These are phyloP conservation scores for Ustilago bromivora DNA, from an alignment of 1,284 basidiomycete genomes.

Conservation along the genomic window DNA sequence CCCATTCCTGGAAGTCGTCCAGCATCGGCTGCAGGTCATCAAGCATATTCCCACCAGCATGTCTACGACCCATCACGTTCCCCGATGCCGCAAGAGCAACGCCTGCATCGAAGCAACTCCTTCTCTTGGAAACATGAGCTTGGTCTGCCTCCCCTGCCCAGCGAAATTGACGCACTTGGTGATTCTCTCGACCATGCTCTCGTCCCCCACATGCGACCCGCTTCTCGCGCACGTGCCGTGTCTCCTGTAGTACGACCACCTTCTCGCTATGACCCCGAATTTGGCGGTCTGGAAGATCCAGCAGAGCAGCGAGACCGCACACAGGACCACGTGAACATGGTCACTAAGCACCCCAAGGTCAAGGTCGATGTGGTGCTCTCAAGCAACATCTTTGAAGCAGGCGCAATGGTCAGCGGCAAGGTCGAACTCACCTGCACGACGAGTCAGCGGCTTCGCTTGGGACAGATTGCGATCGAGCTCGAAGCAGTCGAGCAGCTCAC, in stretches of 20 bases:
- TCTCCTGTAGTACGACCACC: constrained; percentile 29
- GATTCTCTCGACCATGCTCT: constrained; percentile 38
- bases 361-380: constrained; percentile 55
- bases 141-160: constrained; percentile 58
- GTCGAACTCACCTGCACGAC: constrained; percentile 63
- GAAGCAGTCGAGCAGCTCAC: constrained; percentile 61
- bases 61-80: constrained; percentile 31
- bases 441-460: constrained; percentile 57
- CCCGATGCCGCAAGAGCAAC: constrained; percentile 18
- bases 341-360: constrained; percentile 64
- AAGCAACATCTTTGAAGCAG: constrained; percentile 59
- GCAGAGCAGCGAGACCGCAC: constrained; percentile 35
- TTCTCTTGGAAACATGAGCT: constrained; percentile 54
- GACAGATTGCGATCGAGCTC: constrained; percentile 63
- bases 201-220: constrained; percentile 18
- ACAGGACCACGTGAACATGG: constrained; percentile 58
- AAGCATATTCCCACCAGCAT: constrained; percentile 18
- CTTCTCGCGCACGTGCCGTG: constrained; percentile 26
- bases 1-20: constrained; percentile 34
- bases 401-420: constrained; percentile 55
- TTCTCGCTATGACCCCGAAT: constrained; percentile 46
- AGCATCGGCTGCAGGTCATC: constrained; percentile 37
- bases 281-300: constrained; percentile 39
- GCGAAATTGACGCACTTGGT: constrained; percentile 45
- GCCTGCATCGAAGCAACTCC: constrained; percentile 30